Conservation (phyloP, 2,329 filamentous ascomycete species). For the Xylaria sp. region DNA sequence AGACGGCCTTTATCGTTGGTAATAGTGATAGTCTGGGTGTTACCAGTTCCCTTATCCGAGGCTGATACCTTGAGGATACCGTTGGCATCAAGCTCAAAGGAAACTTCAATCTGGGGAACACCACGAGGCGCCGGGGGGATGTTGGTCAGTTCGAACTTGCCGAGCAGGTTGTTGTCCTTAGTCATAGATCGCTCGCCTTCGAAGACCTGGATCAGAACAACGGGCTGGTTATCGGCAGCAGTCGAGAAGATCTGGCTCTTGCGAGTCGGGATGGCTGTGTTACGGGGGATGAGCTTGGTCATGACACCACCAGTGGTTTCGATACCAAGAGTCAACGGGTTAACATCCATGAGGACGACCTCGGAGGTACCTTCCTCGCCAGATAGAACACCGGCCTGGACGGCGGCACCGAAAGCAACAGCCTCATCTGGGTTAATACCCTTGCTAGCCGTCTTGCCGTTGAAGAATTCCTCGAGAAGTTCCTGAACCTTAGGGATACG, state of each 20-base stretch:
- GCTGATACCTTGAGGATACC: conserved; percentile 97
- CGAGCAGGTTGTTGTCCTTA: conserved; percentile 96
- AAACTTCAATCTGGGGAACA: conserved; percentile 97
- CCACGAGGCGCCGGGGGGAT: conserved; percentile 96
- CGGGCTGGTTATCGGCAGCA: conserved; percentile 94
- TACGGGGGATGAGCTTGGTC: conserved; percentile 95
- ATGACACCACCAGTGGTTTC: conserved; percentile 98
- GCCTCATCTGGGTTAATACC: conserved; percentile 99
- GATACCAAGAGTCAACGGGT: conserved; percentile 94
- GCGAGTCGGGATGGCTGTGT: conserved; percentile 93
- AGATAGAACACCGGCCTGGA: conserved; percentile 94
- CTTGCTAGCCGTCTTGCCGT: conserved; percentile 97
- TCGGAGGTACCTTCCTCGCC: conserved; percentile 84
- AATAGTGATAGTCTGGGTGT: conserved; percentile 97
- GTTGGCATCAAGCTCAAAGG: conserved; percentile 97
- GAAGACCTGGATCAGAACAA: conserved; percentile 93
- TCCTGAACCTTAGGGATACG: conserved; percentile 98
- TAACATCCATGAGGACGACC: conserved; percentile 95
- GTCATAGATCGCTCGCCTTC: conserved; percentile 95
- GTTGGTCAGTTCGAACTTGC: conserved; percentile 97
- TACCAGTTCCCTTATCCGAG: conserved; percentile 97
- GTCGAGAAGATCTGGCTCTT: conserved; percentile 99
- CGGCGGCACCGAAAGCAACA: conserved; percentile 96
- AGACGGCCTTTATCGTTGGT: conserved; percentile 99
- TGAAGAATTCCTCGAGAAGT: conserved; percentile 95